A percentile compares a stretch with the other conserved stretches of the same genome.
Conservation (phyloP, 805 yeast species). For the Starmera quercuum region DNA sequence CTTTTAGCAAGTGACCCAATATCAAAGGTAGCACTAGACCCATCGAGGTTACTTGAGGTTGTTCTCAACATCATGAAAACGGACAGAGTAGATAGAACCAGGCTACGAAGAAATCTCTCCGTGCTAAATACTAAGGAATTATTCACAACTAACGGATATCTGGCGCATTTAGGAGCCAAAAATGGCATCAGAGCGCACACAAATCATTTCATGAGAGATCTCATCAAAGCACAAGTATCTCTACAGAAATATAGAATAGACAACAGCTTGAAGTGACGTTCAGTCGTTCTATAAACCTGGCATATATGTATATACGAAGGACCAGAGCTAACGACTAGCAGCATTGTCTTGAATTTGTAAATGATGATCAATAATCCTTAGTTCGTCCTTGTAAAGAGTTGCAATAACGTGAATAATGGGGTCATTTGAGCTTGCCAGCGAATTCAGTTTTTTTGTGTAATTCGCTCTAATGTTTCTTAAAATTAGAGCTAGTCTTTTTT, state of each 20-base stretch:
- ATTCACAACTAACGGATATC: conserved; percentile 14
- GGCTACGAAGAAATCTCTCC: conserved; percentile 7
- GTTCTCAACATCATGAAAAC: conserved; percentile 22
- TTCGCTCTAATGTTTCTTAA: conserved; percentile 21
- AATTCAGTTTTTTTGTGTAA: conserved; percentile 14
- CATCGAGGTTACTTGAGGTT: conserved; percentile 25
- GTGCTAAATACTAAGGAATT: conserved; percentile 8
- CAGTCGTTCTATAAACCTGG: no score
- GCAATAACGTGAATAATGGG: conserved; percentile 5
- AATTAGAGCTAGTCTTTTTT: conserved; percentile 25
- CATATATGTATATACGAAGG: no score
- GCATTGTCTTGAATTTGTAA: background rate
- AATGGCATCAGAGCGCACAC: conserved; percentile 7
- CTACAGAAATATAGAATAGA: conserved; percentile 2
- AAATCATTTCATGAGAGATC: conserved; percentile 8
- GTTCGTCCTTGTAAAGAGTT: conserved; percentile 10
- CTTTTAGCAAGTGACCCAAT: conserved; percentile 11
- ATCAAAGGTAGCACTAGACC: conserved; percentile 17
- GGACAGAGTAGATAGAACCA: conserved; percentile 7
- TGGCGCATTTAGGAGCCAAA: conserved; percentile 8
- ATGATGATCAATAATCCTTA: conserved; percentile 7
- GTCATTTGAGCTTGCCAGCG: conserved; percentile 16
- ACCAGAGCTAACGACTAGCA: background rate
- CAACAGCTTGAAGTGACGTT: no score
- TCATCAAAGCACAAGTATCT: conserved; percentile 13